phyloP scores from a whole-genome alignment of 495 filamentous ascomycete species.

The Talaromyces ruber region DNA sequence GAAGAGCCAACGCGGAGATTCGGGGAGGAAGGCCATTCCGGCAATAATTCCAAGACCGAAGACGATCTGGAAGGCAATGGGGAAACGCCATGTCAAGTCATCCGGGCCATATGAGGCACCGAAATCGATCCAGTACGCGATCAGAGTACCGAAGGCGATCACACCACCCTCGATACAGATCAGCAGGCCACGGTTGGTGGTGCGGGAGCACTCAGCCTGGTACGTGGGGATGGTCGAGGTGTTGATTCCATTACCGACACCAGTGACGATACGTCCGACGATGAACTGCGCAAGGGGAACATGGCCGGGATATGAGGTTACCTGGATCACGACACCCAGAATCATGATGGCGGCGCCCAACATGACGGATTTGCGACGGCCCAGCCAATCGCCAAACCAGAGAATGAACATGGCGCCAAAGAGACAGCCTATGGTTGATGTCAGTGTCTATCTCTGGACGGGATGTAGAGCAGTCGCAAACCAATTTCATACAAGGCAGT shows the following conservation, averaged over 20 bases:
- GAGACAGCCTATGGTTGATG: constrained; percentile 47
- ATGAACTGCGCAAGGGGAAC: constrained; percentile 59
- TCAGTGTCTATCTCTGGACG: background rate
- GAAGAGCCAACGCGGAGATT: constrained; percentile 71
- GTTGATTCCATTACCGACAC: constrained; percentile 72
- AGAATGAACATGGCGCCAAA: constrained; percentile 66
- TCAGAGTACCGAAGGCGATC: constrained; percentile 67
- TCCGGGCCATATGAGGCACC: constrained; percentile 57
- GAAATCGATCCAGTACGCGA: constrained; percentile 84
- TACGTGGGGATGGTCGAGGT: constrained; percentile 73
- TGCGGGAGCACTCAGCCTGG: constrained; percentile 68
- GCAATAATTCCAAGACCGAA: constrained; percentile 60
- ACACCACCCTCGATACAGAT: constrained; percentile 79
- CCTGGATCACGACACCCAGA: constrained; percentile 67
- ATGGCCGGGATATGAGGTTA: constrained; percentile 41
- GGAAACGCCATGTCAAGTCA: constrained; percentile 68
- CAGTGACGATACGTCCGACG: constrained; percentile 64
- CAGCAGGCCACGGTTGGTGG: constrained; percentile 68
- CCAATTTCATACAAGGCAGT: constrained; percentile 79
- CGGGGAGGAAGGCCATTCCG: constrained; percentile 60
- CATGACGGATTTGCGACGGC: constrained; percentile 46
- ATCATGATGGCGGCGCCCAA: constrained; percentile 71
- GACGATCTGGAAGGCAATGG: constrained; percentile 73
- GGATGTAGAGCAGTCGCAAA: background rate
- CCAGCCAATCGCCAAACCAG: constrained; percentile 56